Evolutionary conservation across 345 rosid genomes (phyloP), one percentile per base, ranked within the genome.

Genomic region (Eutrema japonicum): DNA sequence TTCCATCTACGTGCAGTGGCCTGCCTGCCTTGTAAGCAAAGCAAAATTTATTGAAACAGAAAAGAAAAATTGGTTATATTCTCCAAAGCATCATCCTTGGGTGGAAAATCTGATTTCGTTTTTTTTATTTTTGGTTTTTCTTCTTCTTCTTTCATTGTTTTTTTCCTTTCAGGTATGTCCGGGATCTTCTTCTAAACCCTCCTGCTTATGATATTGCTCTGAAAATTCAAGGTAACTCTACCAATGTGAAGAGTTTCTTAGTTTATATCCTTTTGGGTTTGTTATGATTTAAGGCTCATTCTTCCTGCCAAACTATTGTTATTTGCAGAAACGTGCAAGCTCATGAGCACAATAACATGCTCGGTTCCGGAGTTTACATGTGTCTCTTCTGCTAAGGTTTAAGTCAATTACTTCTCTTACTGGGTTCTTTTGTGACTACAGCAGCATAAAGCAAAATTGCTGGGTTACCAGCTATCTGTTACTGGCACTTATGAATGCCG

Each of bases 111-210:
- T 66, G 66, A 57, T 14, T 2, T 12, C 7, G 46, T 67, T 56
- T 37, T 22, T 22, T 22, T 22, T 22, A 18, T 22, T 22, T 22
- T 22, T 22, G 26, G 26, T 22, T 22, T 22, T 22, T 22, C 26
- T 22, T 22, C 26, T 22, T 22, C 26, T 22, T 54, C 33, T 47
- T 9, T 36, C 10, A 55, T 33, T 27, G 46, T 46, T 42, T 54
- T 41, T 35, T 49, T 51, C 35, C 58, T 78, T 61, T 70, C 77
- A 95, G 99, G 82, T 95, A 89, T 72, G 66, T 89, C 50, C 85
- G 97, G 79, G 96, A 95, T 85, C 90, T 95, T 77, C 86, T 95
- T 77, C 92, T 95, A 63, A 95, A 95, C 74, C 99, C 99, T 78
- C 96, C 99, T 61, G 83, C 91, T 46, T 84, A 84, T 84, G 99